Conservation (phyloP, 2,329 filamentous ascomycete species). For the Fusarium chlamydosporum region DNA sequence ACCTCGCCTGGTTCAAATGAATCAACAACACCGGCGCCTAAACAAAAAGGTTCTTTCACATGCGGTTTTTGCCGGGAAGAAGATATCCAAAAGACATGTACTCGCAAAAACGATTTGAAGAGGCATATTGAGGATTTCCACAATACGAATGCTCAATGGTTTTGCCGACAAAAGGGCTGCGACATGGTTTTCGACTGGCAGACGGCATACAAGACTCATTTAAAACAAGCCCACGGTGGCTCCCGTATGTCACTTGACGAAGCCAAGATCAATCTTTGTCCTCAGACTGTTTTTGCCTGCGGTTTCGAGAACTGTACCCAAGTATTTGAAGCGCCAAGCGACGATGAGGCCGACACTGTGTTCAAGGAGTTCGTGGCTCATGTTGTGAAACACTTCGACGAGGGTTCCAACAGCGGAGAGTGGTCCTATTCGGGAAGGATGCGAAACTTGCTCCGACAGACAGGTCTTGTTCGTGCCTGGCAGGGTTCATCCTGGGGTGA, state of each 20-base stretch:
- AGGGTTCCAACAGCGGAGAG: conserved; percentile 56
- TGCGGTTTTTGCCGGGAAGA: conserved; percentile 61
- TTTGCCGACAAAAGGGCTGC: conserved; percentile 61
- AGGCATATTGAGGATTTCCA: conserved; percentile 65
- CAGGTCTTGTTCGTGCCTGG: conserved; percentile 57
- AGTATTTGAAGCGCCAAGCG: conserved; percentile 61
- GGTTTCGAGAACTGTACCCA: conserved; percentile 62
- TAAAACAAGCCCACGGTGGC: conserved; percentile 61
- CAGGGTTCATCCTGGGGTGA: conserved; percentile 55
- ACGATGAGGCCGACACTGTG: conserved; percentile 56
- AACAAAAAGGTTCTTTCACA: conserved; percentile 58
- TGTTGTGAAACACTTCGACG: conserved; percentile 64
- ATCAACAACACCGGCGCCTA: conserved; percentile 49
- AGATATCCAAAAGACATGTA: conserved; percentile 60
- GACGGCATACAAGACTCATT: conserved; percentile 63
- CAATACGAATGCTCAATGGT: conserved; percentile 63
- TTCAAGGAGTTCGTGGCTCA: conserved; percentile 64
- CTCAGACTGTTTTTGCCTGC: conserved; percentile 64
- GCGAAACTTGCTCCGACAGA: conserved; percentile 61
- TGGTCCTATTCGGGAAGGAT: conserved; percentile 63
- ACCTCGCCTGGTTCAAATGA: conserved; percentile 46
- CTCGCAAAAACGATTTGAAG: conserved; percentile 64
- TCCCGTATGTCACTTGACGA: conserved; percentile 60
- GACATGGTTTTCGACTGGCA: conserved; percentile 64
- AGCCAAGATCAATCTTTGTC: conserved; percentile 60